These are phyloP conservation scores for Stephania yunnanensis DNA, from an alignment of 164 flowering plant species.

Conservation along the genomic window DNA sequence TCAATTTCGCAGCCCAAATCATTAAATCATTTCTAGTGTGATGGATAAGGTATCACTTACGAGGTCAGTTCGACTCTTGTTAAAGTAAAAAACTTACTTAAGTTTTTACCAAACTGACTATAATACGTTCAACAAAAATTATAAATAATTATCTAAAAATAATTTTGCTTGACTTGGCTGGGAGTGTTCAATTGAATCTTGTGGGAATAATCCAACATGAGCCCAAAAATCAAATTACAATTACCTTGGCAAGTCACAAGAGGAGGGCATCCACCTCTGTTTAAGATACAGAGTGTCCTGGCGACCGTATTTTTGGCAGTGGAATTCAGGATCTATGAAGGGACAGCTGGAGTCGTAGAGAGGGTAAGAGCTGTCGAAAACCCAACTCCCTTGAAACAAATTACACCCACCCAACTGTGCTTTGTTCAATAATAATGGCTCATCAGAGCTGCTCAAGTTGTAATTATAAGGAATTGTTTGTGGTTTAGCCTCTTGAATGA, in stretches of 20 bases:
- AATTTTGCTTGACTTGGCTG: too few relatives aligned
- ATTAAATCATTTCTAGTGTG: too few relatives aligned
- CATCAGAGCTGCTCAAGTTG: conserved; percentile 4
- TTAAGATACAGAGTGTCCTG: conserved; percentile 62
- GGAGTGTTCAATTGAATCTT: too few relatives aligned
- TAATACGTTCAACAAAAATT: too few relatives aligned
- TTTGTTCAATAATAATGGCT: conserved; percentile 6
- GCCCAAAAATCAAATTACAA: too few relatives aligned
- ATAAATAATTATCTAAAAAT: too few relatives aligned
- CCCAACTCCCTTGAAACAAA: conserved; percentile 69
- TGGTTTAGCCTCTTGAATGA: conserved; percentile 7
- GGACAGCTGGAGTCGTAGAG: conserved; percentile 70
- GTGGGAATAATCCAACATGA: too few relatives aligned
- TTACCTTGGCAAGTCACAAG: conserved; percentile 69
- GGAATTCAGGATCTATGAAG: conserved; percentile 69
- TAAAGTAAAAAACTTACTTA: too few relatives aligned
- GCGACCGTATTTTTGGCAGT: conserved; percentile 71
- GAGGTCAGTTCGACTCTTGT: too few relatives aligned
- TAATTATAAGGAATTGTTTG: not conserved
- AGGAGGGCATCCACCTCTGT: conserved; percentile 74
- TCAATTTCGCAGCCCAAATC: too few relatives aligned
- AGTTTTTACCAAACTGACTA: too few relatives aligned
- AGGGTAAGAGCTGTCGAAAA: conserved; percentile 60
- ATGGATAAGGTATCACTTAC: too few relatives aligned
- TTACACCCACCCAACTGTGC: conserved; percentile 42